phyloP scores from a whole-genome alignment of 1,139 yeast species.

The Diutina mesorugosa region DNA sequence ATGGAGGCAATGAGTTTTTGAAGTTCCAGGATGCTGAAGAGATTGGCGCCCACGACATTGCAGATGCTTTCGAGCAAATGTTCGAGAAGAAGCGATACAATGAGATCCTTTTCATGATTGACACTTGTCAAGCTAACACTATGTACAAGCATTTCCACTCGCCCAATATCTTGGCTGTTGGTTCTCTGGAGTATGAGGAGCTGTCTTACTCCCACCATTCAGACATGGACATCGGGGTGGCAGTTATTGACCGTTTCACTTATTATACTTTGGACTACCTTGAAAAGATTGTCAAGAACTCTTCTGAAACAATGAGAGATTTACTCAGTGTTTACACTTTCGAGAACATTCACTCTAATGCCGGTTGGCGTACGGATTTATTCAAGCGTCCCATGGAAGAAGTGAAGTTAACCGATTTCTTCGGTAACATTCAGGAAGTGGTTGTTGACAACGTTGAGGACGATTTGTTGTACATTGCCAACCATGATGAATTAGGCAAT shows the following conservation, averaged over 20 bases:
- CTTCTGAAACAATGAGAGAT: conserved; percentile 66
- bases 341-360: conserved; percentile 79
- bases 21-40: conserved; percentile 98
- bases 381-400: conserved; percentile 55
- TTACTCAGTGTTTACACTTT: conserved; percentile 74
- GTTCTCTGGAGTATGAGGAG: conserved; percentile 83
- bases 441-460: conserved; percentile 47
- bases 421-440: conserved; percentile 85
- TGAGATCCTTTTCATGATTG: conserved; percentile 94
- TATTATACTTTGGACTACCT: conserved; percentile 82
- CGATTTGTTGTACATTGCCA: conserved; percentile 24
- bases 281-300: conserved; percentile 67
- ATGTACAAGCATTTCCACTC: conserved; percentile 90
- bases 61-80: conserved; percentile 97
- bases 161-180: conserved; percentile 87
- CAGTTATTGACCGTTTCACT: conserved; percentile 93
- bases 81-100: conserved; percentile 88
- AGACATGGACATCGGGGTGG: conserved; percentile 92
- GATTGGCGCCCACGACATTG: conserved; percentile 87
- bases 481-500: conserved; percentile 13
- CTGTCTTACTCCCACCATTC: conserved; percentile 93
- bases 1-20: conserved; percentile 94
- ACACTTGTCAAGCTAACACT: conserved; percentile 97
- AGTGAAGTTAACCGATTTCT: conserved; percentile 81
- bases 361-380: conserved; percentile 80